Conservation (phyloP, 2,329 filamentous ascomycete species). For the Zasmidium angulare region DNA sequence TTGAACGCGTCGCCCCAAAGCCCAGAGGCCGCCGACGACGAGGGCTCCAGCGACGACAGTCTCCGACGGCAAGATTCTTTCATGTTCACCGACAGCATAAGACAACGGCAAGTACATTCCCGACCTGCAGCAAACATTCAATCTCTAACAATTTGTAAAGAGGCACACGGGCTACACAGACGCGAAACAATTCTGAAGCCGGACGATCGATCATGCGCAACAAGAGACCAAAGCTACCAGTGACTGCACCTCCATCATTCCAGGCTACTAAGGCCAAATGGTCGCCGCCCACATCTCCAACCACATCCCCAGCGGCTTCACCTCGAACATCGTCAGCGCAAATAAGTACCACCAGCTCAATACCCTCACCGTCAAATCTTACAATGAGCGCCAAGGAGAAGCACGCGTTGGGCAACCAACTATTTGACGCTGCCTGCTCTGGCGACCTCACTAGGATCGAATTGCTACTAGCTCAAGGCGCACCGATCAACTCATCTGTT, state of each 20-base stretch:
- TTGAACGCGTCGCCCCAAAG: constrained; percentile 12
- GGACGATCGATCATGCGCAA: constrained; percentile 14
- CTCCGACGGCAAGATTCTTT: constrained; percentile 24
- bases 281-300: constrained; percentile 33
- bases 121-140: background rate
- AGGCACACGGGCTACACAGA: background rate
- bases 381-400: constrained; percentile 21
- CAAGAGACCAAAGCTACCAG: constrained; percentile 21
- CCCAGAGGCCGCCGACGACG: constrained; percentile 7
- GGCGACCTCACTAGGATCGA: constrained; percentile 31
- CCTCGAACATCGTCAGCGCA: constrained; percentile 16
- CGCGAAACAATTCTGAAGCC: constrained; percentile 2
- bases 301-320: constrained; percentile 11
- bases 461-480: constrained; percentile 28
- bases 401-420: constrained; percentile 23
- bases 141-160: constrained; percentile 13
- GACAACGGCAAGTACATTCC: background rate
- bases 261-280: constrained; percentile 29
- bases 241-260: constrained; percentile 25
- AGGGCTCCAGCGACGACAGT: constrained; percentile 5
- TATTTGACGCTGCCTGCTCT: constrained; percentile 32
- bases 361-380: background rate
- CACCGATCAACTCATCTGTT: constrained; percentile 28
- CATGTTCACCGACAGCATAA: constrained; percentile 14
- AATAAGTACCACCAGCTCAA: constrained; percentile 4